Evolutionary conservation across 1,284 basidiomycete species (phyloP), one percentile per base, ranked within the genome.

Genomic region (Puccinia sorghi): DNA sequence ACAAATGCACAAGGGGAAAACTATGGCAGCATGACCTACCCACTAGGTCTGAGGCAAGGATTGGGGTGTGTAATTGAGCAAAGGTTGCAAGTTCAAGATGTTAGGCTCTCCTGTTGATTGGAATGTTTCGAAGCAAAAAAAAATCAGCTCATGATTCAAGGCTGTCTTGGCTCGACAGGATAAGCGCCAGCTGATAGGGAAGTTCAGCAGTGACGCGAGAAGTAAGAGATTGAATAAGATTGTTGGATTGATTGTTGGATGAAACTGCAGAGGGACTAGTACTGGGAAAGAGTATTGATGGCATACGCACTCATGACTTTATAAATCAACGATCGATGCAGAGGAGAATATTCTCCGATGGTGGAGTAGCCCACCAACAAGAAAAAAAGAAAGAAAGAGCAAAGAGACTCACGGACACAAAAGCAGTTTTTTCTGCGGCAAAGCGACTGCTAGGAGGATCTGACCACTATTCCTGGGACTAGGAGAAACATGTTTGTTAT

Each of bases 91-190:
- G 7, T n/a, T 32, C 32, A 32, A 32, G 41, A 5, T 43, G 39
- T 25, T 46, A 64, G 32, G 32, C 41, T 64, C 41, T 32, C 20
- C 41, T 46, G 32, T 41, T 13, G 41, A 64, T 64, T 17, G 3
- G n/a, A 63, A 20, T 41, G 20, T 5, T 63, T 41, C 15, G 7
- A 63, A 46, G 41, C 20, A 64, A 43, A 13, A 43, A 13, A n/a
- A 7, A 12, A 64, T 64, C 61, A 64, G 61, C 61, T 46, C 41
- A 64, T 64, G 41, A 27, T 46, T 64, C 61, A 64, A 13, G 15
- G 17, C 20, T 63, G 20, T 41, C 37, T 63, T 57, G 25, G 12
- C n/a, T 22, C 20, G n/a, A 0, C 20, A 22, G 17, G 37, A 63
- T 43, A 64, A 27, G 41, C 39, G 9, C 7, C 22, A 1, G 22